These are phyloP conservation scores for Dioscorea cayenensis DNA, from an alignment of 116 monocot species.

Conservation along the genomic window DNA sequence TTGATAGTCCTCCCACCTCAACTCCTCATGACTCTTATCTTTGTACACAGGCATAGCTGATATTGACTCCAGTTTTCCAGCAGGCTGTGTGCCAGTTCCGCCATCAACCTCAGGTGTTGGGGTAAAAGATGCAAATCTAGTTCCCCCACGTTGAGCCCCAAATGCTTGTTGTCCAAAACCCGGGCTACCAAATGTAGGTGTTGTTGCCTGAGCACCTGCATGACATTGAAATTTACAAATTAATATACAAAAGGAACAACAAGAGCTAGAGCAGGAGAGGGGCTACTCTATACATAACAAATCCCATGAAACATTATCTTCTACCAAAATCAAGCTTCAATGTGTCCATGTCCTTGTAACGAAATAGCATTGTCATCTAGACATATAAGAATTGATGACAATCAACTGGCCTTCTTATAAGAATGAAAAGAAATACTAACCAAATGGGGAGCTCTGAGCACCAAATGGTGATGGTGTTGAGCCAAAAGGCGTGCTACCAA, in stretches of 20 bases:
- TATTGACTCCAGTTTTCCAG: constrained; percentile 91
- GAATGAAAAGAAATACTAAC: constrained; percentile 25
- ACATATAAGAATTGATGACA: background rate
- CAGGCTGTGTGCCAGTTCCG: constrained; percentile 50
- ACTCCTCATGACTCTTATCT: constrained; percentile 93
- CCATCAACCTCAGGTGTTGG: constrained; percentile 73
- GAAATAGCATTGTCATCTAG: no score
- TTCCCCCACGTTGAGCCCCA: constrained; percentile 74
- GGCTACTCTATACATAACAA: background rate
- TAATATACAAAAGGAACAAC: background rate
- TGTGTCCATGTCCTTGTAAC: background rate
- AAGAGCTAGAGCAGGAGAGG: no score
- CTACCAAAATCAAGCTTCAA: background rate
- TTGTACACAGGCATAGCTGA: constrained; percentile 97
- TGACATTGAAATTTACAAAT: background rate
- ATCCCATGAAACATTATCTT: background rate
- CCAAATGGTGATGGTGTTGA: constrained; percentile 69
- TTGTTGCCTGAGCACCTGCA: constrained; percentile 62
- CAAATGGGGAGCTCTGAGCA: constrained; percentile 74
- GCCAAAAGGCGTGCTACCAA: constrained; percentile 77
- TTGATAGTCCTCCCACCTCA: constrained; percentile 98
- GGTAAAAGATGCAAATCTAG: constrained; percentile 60
- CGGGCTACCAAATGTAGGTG: constrained; percentile 77
- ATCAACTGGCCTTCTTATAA: background rate
- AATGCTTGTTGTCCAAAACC: constrained; percentile 79